Base-by-base conservation (phyloP, 345 rosid species). In the Boechera retrofracta region DNA sequence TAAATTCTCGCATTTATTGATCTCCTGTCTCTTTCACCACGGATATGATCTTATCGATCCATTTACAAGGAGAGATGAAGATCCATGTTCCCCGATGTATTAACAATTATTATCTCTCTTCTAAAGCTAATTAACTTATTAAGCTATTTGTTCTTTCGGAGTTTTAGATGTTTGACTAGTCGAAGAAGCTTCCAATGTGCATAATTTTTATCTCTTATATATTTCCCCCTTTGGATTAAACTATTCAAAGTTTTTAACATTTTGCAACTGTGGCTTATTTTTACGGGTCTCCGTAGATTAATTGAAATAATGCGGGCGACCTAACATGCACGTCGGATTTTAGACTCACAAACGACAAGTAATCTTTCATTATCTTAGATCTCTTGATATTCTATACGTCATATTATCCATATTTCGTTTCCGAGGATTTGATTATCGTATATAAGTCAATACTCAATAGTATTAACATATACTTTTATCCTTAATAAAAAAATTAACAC, bases 41-140 rank as follows among this genome's bases (percentile, higher is more conserved):
- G 61, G 81, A 79, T 79, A 60, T 62, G 82, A 62, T 79, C 78
- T 79, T 79, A 67, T 73, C 82, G 16, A 67, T 60, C 53, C 59
- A 73, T 68, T 51, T 78, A 32, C 41, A 66, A 59, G 4, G 9
- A 21, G 11, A 42, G 15, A 53, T 60, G 53, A 57, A 77, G 54
- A 64, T 67, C 38, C 28, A 59, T 79, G 82, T 73, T 10, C 52
- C 78, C 78, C 42, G 10, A 44, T 73, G 51, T 52, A 59, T 79
- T 59, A 72, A 66, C 73, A 66, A 78, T 12, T 13, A 36, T 66
- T 66, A 65, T 29, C 68, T 59, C 51, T 78, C 77, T 28, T 73
- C 55, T 29, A 67, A 53, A 33, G 55, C 51, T 73, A 67, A 66
- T 72, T 66, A 72, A 31, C 55, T 66, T 58, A 66, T 39, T 66